Percentiles rank a stretch among this genome's conserved stretches.
These are phyloP conservation scores for Salix suchowensis DNA, from an alignment of 345 rosid genomes.

Conservation along the genomic window DNA sequence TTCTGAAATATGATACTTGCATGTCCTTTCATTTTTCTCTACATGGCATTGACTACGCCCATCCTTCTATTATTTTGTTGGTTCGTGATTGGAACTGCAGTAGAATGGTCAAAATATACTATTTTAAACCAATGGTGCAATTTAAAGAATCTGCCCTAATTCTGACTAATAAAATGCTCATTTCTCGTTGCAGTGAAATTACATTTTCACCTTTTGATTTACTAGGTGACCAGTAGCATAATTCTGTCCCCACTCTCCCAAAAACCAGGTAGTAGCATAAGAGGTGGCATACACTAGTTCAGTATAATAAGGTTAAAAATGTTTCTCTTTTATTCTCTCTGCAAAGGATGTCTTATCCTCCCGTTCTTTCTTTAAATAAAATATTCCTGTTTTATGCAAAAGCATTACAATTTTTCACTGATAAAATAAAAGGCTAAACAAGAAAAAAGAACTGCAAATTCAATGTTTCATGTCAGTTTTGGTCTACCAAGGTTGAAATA, in stretches of 20 bases:
- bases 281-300: background rate
- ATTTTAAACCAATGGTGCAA: too few relatives aligned
- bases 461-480: background rate
- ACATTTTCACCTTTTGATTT: background rate
- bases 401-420: background rate
- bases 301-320: background rate
- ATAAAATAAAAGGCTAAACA: background rate
- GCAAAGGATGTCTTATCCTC: background rate
- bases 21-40: background rate
- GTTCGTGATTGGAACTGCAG: too few relatives aligned
- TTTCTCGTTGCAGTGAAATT: background rate
- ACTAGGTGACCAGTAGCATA: too few relatives aligned
- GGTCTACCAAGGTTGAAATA: background rate
- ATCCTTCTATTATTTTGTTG: too few relatives aligned
- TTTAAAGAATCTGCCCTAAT: too few relatives aligned
- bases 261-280: background rate
- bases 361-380: too few relatives aligned
- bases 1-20: slow-evolving; percentile 4
- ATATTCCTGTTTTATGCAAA: background rate
- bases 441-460: background rate
- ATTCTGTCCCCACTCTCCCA: too few relatives aligned
- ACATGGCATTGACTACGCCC: too few relatives aligned
- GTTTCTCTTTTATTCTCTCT: background rate
- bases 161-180: too few relatives aligned
- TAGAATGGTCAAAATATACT: too few relatives aligned